Conservation (phyloP, 176 grass and related monocot species). For the Echinochloa phyllopogon region DNA sequence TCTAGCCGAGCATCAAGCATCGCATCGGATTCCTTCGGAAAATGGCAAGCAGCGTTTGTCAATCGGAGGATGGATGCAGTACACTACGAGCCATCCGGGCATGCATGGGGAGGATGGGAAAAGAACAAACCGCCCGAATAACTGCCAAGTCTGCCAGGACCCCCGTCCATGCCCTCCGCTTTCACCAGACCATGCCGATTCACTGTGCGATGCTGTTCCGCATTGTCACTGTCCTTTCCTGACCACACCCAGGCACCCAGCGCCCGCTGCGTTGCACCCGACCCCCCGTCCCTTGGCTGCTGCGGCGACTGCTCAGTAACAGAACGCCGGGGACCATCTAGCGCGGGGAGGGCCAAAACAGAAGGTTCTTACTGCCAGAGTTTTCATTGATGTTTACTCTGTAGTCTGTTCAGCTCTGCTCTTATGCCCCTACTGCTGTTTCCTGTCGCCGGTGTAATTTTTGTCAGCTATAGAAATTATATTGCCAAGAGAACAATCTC, state of each 20-base stretch:
- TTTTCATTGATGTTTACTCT: conserved; percentile 17
- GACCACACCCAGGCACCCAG: too few species aligned
- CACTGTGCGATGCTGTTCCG: not conserved
- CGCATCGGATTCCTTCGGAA: conserved; percentile 50
- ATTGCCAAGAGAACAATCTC: not conserved
- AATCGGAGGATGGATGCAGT: not conserved
- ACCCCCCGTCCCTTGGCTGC: not conserved
- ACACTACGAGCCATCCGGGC: not conserved
- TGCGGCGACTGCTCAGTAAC: not conserved
- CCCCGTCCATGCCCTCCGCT: not conserved
- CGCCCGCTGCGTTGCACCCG: not conserved
- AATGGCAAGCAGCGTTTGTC: conserved; percentile 10
- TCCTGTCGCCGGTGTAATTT: not conserved
- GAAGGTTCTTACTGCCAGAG: conserved; percentile 41
- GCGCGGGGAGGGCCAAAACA: conserved; percentile 38
- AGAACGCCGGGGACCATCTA: not conserved
- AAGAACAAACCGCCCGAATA: conserved; percentile 33
- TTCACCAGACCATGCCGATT: conserved; percentile 32
- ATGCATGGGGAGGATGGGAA: not conserved
- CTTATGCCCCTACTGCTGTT: not conserved
- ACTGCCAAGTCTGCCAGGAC: conserved; percentile 25
- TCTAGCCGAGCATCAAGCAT: not conserved
- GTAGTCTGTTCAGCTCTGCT: not conserved
- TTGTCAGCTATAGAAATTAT: conserved; percentile 22
- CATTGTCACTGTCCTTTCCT: not conserved